Evolutionary conservation across 2,329 filamentous ascomycete species (phyloP).

Genomic region (Metarhizium brunneum): DNA sequence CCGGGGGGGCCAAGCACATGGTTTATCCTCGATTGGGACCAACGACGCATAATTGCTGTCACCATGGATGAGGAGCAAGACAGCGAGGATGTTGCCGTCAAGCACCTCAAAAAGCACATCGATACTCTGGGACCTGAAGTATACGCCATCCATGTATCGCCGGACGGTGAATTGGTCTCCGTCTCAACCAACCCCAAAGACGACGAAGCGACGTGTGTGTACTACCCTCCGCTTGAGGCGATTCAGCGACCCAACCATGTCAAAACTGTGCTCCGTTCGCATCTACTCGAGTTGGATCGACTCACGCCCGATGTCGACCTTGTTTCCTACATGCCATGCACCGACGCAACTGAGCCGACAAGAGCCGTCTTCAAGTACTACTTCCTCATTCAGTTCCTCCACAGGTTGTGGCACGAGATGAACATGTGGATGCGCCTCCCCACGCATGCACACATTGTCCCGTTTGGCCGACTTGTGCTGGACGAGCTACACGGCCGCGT

Average conservation of each 20-base stretch:
- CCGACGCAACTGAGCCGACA: constrained; percentile 3
- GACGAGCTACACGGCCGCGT: constrained; percentile 19
- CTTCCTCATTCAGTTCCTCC: constrained; percentile 13
- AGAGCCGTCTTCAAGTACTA: constrained; percentile 26
- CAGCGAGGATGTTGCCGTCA: constrained; percentile 9
- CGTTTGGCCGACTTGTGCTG: constrained; percentile 23
- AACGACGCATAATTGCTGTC: constrained; percentile 14
- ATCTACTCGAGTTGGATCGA: constrained; percentile 19
- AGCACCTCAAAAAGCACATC: constrained; percentile 13
- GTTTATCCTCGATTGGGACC: constrained; percentile 15
- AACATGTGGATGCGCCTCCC: constrained; percentile 25
- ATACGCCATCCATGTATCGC: constrained; percentile 14
- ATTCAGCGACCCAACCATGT: constrained; percentile 9
- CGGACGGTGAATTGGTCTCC: constrained; percentile 7
- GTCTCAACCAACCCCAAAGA: constrained; percentile 16
- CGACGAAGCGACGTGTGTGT: constrained; percentile 17
- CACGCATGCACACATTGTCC: constrained; percentile 24
- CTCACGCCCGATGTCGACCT: constrained; percentile 18
- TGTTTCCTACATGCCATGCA: constrained; percentile 10
- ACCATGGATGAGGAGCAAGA: constrained; percentile 17
- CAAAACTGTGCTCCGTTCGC: constrained; percentile 8
- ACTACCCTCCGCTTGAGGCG: constrained; percentile 15
- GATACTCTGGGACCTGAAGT: constrained; percentile 10
- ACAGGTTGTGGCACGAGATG: constrained; percentile 22
- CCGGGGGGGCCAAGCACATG: constrained; percentile 14